Percentiles rank a stretch among this genome's conserved stretches.
Conservation (phyloP, 768 basidiomycete genomes). For the Stropharia rugosoannulata region DNA sequence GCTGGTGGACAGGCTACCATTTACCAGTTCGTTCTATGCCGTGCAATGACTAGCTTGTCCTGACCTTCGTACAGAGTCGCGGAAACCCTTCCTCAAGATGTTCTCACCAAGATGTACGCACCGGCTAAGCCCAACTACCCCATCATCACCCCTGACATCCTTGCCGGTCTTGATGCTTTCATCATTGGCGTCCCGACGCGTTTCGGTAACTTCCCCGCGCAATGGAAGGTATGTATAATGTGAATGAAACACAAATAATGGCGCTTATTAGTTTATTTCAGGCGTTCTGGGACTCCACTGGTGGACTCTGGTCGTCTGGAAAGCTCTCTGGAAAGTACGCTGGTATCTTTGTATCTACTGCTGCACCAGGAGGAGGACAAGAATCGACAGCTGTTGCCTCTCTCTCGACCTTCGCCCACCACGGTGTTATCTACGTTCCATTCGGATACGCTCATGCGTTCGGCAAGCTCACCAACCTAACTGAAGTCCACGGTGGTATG, state of each 20-base stretch:
- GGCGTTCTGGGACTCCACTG: conserved; percentile 81
- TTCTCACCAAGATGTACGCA: conserved; percentile 70
- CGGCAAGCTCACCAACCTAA: conserved; percentile 34
- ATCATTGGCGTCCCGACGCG: conserved; percentile 79
- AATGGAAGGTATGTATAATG: conserved; percentile 60
- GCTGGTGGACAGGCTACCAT: conserved; percentile 53
- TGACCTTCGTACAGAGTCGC: conserved; percentile 46
- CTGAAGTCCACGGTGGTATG: conserved; percentile 62
- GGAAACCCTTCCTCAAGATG: conserved; percentile 74
- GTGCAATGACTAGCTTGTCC: neutral
- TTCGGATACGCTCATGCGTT: conserved; percentile 32
- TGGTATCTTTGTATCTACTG: conserved; percentile 67
- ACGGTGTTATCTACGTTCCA: conserved; percentile 46
- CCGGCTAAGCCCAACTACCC: conserved; percentile 73
- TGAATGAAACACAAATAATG: neutral
- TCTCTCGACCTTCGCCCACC: conserved; percentile 60
- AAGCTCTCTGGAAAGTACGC: conserved; percentile 67
- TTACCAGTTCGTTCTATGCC: conserved; percentile 44
- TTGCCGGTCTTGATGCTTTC: conserved; percentile 68
- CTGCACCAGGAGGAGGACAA: conserved; percentile 63
- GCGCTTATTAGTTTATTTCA: conserved; percentile 20
- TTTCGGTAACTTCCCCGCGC: conserved; percentile 78
- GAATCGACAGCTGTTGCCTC: conserved; percentile 47
- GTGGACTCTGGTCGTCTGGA: conserved; percentile 57
- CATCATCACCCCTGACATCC: conserved; percentile 50